These are phyloP conservation scores for Xylaria hypoxylon DNA, from an alignment of 2,329 filamentous ascomycete species.

Conservation along the genomic window DNA sequence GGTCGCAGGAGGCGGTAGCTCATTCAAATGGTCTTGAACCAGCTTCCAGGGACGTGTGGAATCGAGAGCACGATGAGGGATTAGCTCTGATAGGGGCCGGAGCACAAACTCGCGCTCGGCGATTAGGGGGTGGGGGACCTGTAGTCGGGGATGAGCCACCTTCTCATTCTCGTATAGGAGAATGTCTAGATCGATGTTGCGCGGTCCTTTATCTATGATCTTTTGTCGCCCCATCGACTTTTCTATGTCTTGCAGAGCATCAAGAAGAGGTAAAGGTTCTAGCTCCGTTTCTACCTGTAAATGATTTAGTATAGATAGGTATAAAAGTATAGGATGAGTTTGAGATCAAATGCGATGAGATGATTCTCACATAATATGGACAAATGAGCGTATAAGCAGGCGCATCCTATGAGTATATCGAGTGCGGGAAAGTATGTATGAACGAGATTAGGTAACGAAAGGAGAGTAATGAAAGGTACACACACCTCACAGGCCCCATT, in stretches of 20 bases:
- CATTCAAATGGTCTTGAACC: constrained; percentile 70
- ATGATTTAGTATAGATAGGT: constrained; percentile 14
- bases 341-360: neutral
- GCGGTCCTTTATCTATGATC: constrained; percentile 89
- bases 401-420: neutral
- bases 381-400: neutral
- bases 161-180: constrained; percentile 78
- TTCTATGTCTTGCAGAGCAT: constrained; percentile 87
- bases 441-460: neutral
- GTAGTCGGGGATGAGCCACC: constrained; percentile 78
- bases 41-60: constrained; percentile 69
- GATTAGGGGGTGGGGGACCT: constrained; percentile 86
- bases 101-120: constrained; percentile 94
- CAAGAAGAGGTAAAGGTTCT: constrained; percentile 78
- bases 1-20: constrained; percentile 59
- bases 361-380: neutral
- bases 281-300: constrained; percentile 82
- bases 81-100: constrained; percentile 82
- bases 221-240: constrained; percentile 82
- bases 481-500: constrained; percentile 91
- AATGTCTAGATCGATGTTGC: constrained; percentile 95
- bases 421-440: too few relatives aligned
- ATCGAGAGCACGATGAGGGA: constrained; percentile 66
- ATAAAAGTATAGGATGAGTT: neutral
- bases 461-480: constrained; percentile 12